Evolutionary conservation across 2,329 filamentous ascomycete genomes (phyloP).

Genomic region (Rutstroemia sp.): DNA sequence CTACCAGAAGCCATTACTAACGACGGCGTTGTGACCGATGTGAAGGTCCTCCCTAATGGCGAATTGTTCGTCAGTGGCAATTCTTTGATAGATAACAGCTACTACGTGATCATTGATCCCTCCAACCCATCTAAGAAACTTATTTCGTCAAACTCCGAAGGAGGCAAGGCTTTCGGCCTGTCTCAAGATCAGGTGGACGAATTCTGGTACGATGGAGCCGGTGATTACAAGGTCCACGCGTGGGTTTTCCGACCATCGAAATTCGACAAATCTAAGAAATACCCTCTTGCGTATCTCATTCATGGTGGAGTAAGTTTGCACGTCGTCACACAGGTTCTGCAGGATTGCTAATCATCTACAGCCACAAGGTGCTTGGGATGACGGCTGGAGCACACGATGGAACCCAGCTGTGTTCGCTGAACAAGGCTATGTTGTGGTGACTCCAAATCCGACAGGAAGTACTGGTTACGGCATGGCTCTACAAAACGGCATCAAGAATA

Average conservation of each 20-base stretch:
- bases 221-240: constrained; percentile 51
- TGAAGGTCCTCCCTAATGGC: constrained; percentile 42
- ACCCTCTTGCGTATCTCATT: constrained; percentile 71
- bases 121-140: constrained; percentile 35
- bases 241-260: constrained; percentile 58
- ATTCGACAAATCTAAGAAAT: constrained; percentile 64
- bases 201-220: constrained; percentile 61
- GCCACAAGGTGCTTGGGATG: constrained; percentile 30
- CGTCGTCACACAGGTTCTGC: too few species aligned
- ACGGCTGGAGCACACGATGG: constrained; percentile 60
- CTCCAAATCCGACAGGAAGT: constrained; percentile 76
- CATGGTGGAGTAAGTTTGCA: constrained; percentile 54
- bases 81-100: constrained; percentile 65
- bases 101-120: constrained; percentile 46
- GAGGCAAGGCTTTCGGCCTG: constrained; percentile 60
- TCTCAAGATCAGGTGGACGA: constrained; percentile 56
- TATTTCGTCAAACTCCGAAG: constrained; percentile 58
- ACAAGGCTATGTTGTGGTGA: constrained; percentile 76
- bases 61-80: constrained; percentile 58
- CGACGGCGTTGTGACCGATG: constrained; percentile 47
- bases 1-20: constrained; percentile 43
- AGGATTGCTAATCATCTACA: constrained; percentile 4
- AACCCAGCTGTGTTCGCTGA: constrained; percentile 82
- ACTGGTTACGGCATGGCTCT: constrained; percentile 76
- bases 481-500: constrained; percentile 65